Evolutionary conservation across 495 filamentous ascomycete species (phyloP).

Genomic region (Platismatia glauca): DNA sequence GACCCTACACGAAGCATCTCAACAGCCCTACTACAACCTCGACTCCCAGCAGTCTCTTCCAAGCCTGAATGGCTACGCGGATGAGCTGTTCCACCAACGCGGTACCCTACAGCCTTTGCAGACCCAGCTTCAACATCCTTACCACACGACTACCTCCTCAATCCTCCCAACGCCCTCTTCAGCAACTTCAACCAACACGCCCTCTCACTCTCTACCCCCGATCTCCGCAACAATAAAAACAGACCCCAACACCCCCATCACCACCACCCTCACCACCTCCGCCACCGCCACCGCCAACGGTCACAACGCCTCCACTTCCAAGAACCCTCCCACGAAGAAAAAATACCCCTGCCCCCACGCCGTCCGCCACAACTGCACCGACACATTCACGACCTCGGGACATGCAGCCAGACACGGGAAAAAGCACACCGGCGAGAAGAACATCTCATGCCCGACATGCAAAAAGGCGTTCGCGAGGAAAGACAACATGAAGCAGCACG

Average conservation of each 20-base stretch:
- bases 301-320: constrained; percentile 12
- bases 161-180: constrained; percentile 24
- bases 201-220: constrained; percentile 11
- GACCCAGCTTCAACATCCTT: constrained; percentile 26
- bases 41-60: constrained; percentile 16
- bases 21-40: constrained; percentile 20
- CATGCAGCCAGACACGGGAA: constrained; percentile 95
- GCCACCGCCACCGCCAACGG: constrained; percentile 16
- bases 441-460: constrained; percentile 80
- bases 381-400: constrained; percentile 90
- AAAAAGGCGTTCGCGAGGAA: constrained; percentile 91
- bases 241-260: constrained; percentile 22
- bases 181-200: constrained; percentile 23
- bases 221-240: constrained; percentile 7
- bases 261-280: constrained; percentile 25
- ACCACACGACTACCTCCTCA: constrained; percentile 18
- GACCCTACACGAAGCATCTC: constrained; percentile 11
- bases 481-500: constrained; percentile 98
- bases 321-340: constrained; percentile 32
- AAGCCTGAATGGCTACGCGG: constrained; percentile 7
- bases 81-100: constrained; percentile 28
- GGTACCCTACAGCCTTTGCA: constrained; percentile 36
- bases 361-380: constrained; percentile 58
- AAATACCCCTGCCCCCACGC: constrained; percentile 51
- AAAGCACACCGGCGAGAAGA: constrained; percentile 94